Conservation (phyloP, 495 filamentous ascomycete genomes). For the Trichocladium antarcticum region DNA sequence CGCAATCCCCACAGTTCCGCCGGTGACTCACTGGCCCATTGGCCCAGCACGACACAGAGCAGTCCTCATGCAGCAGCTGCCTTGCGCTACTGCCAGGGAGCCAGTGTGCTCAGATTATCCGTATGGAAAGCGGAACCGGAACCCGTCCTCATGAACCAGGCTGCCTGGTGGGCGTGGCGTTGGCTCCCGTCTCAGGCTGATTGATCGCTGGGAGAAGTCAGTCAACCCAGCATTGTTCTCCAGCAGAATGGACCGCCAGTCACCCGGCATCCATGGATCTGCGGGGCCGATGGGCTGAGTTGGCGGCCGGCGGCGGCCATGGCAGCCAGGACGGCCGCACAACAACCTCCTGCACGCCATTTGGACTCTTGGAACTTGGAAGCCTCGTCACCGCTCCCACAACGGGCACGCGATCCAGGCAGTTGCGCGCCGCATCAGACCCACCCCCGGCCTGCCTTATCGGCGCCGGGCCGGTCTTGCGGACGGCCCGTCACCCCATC, state of each 20-base stretch:
- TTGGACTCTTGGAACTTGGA: no score
- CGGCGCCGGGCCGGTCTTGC: not conserved
- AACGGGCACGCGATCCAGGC: not conserved
- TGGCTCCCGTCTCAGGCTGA: not conserved
- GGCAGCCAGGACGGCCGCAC: not conserved
- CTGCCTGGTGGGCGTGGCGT: not conserved
- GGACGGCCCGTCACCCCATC: not conserved
- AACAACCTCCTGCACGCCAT: no score
- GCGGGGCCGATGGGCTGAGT: not conserved
- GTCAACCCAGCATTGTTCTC: not conserved
- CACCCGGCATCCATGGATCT: not conserved
- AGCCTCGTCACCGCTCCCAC: not conserved
- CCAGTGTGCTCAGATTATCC: no score
- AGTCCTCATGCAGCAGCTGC: slow-evolving; percentile 7
- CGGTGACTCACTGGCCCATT: slow-evolving; percentile 14
- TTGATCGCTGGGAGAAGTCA: not conserved
- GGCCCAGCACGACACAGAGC: not conserved
- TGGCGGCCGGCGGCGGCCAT: not conserved
- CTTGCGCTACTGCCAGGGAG: slow-evolving; percentile 2
- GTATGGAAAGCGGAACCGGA: not conserved
- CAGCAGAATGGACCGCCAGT: not conserved
- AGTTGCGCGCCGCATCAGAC: slow-evolving; percentile 2
- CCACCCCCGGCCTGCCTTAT: not conserved
- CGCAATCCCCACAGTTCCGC: slow-evolving; percentile 12
- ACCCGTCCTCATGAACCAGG: not conserved